phyloP scores from a whole-genome alignment of 2,329 filamentous ascomycete species.

The Rasamsonia emersonii region DNA sequence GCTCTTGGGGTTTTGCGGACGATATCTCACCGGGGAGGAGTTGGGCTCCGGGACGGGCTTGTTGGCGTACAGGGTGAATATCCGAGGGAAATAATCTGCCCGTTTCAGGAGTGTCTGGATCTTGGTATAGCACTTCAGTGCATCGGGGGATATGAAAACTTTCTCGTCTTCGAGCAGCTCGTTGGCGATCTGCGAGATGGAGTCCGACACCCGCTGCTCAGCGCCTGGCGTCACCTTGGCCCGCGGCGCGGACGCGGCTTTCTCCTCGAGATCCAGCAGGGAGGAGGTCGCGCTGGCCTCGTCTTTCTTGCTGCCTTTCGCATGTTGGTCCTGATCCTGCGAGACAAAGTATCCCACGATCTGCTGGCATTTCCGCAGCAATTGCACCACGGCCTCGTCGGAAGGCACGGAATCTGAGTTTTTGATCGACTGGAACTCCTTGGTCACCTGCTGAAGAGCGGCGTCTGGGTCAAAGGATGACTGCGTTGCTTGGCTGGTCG shows the following conservation, averaged over 20 bases:
- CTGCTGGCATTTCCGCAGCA: constrained; percentile 28
- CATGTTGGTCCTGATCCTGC: constrained; percentile 15
- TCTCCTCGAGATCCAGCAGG: constrained; percentile 33
- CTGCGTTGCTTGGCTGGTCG: no score
- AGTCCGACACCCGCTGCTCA: constrained; percentile 29
- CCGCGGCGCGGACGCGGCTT: constrained; percentile 17
- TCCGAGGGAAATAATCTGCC: constrained; percentile 67
- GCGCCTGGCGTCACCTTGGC: constrained; percentile 20
- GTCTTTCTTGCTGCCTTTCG: constrained; percentile 12
- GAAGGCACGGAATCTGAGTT: constrained; percentile 23
- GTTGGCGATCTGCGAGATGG: constrained; percentile 53
- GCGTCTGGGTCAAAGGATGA: constrained; percentile 8
- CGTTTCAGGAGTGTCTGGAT: constrained; percentile 65
- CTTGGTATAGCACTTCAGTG: constrained; percentile 66
- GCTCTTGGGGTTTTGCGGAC: constrained; percentile 57
- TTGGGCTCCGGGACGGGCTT: constrained; percentile 64
- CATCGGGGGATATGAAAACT: constrained; percentile 67
- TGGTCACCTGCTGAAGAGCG: constrained; percentile 22
- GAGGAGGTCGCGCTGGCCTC: constrained; percentile 32
- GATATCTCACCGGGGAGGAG: constrained; percentile 52
- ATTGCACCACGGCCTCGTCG: constrained; percentile 24
- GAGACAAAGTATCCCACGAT: constrained; percentile 23
- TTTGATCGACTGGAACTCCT: constrained; percentile 20
- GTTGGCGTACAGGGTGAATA: constrained; percentile 72
- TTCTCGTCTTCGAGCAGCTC: constrained; percentile 63